These are phyloP conservation scores for Phytopythium cucurbitacearum DNA, from an alignment of 352 stramenopile species.

Conservation along the genomic window DNA sequence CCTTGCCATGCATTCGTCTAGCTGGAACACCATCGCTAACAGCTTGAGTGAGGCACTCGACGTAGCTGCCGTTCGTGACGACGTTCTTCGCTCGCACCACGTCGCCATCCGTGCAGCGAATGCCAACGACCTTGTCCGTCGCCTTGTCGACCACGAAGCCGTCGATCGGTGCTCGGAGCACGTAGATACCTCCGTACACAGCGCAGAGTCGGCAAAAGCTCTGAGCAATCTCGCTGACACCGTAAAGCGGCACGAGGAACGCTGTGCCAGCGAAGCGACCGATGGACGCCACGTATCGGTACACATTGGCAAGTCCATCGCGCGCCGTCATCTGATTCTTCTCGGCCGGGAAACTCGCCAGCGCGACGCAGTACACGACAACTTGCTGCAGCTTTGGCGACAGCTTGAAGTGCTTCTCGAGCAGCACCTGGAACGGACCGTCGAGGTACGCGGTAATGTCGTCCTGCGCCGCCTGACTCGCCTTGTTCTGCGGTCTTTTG, in stretches of 20 bases:
- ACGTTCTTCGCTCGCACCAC: constrained; percentile 49
- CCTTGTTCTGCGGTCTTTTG: constrained; percentile 86
- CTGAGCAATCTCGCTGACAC: constrained; percentile 83
- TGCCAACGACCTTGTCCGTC: constrained; percentile 26
- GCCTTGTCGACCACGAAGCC: constrained; percentile 43
- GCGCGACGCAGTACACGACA: constrained; percentile 83
- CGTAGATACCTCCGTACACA: constrained; percentile 86
- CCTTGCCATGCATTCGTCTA: constrained; percentile 20
- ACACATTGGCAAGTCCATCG: constrained; percentile 47
- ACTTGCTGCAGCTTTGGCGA: constrained; percentile 75
- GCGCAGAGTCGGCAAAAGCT: constrained; percentile 85
- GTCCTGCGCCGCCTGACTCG: constrained; percentile 28
- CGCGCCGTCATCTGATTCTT: constrained; percentile 48
- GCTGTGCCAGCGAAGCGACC: constrained; percentile 83
- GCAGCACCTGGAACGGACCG: constrained; percentile 63
- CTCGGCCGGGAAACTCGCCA: constrained; percentile 49
- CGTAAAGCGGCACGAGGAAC: constrained; percentile 81
- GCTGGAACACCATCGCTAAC: background rate
- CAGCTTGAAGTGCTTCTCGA: constrained; percentile 70
- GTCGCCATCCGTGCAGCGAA: constrained; percentile 35
- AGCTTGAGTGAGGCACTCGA: constrained; percentile 13
- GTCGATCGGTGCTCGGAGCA: constrained; percentile 64
- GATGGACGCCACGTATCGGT: constrained; percentile 69
- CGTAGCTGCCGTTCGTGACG: constrained; percentile 47
- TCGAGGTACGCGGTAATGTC: constrained; percentile 39